phyloP scores from a whole-genome alignment of 2,329 filamentous ascomycete species.

The Dichotomopilus funicola region DNA sequence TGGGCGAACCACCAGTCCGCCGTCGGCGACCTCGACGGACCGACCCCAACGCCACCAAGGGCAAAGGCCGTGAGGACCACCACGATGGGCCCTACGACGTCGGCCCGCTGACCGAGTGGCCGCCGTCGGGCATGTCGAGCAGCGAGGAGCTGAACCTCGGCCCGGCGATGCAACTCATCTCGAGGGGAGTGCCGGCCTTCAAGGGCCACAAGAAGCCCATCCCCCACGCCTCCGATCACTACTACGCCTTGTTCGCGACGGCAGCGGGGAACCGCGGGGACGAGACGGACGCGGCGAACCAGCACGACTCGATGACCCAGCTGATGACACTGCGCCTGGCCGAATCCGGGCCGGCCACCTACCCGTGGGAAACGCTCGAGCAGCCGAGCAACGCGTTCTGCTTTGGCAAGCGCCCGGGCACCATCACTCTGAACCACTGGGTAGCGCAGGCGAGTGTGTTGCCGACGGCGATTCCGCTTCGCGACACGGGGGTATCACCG shows the following conservation, averaged over 20 bases:
- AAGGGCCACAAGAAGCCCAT: constrained; percentile 49
- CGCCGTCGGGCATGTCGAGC: constrained; percentile 44
- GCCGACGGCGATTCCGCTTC: constrained; percentile 50
- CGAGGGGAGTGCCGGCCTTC: constrained; percentile 50
- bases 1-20: constrained; percentile 21
- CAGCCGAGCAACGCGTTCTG: constrained; percentile 66
- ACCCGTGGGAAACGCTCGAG: constrained; percentile 66
- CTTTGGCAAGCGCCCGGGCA: constrained; percentile 60
- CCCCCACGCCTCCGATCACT: constrained; percentile 49
- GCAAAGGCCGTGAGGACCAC: constrained; percentile 33
- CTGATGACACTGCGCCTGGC: constrained; percentile 50
- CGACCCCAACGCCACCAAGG: constrained; percentile 33
- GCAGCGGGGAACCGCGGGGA: constrained; percentile 40
- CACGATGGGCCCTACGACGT: constrained; percentile 28
- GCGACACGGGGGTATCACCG: constrained; percentile 52
- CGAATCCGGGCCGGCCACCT: constrained; percentile 35
- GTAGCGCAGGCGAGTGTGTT: constrained; percentile 51
- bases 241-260: constrained; percentile 51
- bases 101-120: constrained; percentile 48
- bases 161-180: constrained; percentile 51
- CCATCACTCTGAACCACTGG: constrained; percentile 66
- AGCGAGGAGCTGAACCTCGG: constrained; percentile 46
- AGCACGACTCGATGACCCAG: constrained; percentile 51
- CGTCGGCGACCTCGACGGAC: constrained; percentile 39
- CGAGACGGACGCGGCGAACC: constrained; percentile 42